phyloP scores from a whole-genome alignment of 352 stramenopile genomes.

The Pythium pyrilobum region DNA sequence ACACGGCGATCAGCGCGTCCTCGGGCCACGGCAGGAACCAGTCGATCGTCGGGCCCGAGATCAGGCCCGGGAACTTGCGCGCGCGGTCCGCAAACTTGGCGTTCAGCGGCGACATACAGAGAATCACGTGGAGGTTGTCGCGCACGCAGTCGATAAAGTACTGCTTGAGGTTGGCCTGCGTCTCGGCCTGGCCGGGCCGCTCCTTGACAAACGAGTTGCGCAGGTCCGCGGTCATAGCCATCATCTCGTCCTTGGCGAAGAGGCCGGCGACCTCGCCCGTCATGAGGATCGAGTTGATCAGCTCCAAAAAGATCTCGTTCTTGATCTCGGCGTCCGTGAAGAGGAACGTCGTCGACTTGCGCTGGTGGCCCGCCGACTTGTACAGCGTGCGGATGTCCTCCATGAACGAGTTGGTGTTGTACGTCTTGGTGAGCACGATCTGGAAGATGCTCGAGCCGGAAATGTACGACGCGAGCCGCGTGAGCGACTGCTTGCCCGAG shows the following conservation, averaged over 20 bases:
- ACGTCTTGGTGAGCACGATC: conserved; percentile 98
- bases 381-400: conserved; percentile 97
- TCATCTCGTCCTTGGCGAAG: conserved; percentile 99
- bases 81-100: conserved; percentile 96
- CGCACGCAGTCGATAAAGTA: conserved; percentile 98
- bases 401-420: conserved; percentile 97
- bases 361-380: conserved; percentile 95
- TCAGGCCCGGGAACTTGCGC: conserved; percentile 96
- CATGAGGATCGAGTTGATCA: conserved; percentile 98
- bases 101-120: conserved; percentile 99
- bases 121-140: conserved; percentile 97
- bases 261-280: conserved; percentile 97
- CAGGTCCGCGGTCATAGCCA: conserved; percentile 97
- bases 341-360: conserved; percentile 96
- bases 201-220: conserved; percentile 94
- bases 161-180: conserved; percentile 95
- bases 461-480: conserved; percentile 95
- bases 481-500: conserved; percentile 97
- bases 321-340: conserved; percentile 99
- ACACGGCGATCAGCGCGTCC: conserved; percentile 96
- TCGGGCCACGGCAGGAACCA: conserved; percentile 99
- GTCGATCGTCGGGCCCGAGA: conserved; percentile 97
- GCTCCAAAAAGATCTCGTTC: conserved; percentile 98
- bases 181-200: conserved; percentile 93
- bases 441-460: conserved; percentile 96